A percentile compares a stretch with the other conserved stretches of the same genome.
Evolutionary conservation across 2,329 filamentous ascomycete genomes (phyloP).

Genomic region (Paramyrothecium sp.): DNA sequence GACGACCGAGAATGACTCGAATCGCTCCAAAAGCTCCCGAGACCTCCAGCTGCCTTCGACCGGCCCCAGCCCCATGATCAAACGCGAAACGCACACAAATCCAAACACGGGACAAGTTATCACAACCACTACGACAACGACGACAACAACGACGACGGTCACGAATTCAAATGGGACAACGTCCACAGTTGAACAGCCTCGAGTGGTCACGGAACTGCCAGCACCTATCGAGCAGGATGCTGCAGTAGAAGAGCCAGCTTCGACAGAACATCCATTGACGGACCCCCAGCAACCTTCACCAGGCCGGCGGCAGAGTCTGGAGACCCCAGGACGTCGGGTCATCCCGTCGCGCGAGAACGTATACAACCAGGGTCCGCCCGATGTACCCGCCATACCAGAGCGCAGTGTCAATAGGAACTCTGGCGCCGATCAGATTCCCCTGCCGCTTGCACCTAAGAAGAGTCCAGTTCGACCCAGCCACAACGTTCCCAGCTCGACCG

Average conservation of each 20-base stretch:
- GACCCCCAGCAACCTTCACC: conserved; percentile 4
- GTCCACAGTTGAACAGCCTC: conserved; percentile 16
- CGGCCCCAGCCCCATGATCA: conserved; percentile 10
- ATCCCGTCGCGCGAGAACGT: conserved; percentile 17
- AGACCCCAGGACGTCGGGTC: conserved; percentile 18
- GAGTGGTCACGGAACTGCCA: conserved; percentile 12
- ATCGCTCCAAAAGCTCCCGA: conserved; percentile 7
- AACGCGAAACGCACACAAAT: conserved; percentile 12
- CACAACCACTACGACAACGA: conserved; percentile 16
- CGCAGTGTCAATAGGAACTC: conserved; percentile 9
- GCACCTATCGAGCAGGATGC: conserved; percentile 12
- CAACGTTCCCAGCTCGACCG: too few relatives aligned
- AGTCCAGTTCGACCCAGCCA: too few relatives aligned
- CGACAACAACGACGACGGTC: conserved; percentile 26
- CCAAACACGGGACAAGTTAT: conserved; percentile 21
- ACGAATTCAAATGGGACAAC: conserved; percentile 19
- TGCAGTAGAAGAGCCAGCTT: conserved; percentile 3
- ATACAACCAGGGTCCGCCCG: conserved; percentile 4
- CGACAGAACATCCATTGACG: conserved; percentile 3
- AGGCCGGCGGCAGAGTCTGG: conserved; percentile 16
- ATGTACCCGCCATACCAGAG: conserved; percentile 14
- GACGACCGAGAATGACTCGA: conserved; percentile 15
- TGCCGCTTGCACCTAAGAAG: conserved; percentile 7
- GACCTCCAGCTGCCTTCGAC: conserved; percentile 1
- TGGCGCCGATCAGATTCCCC: background rate